Base-by-base conservation (phyloP, 371 early-diverging fungal species). In the Mortierella sp. region DNA sequence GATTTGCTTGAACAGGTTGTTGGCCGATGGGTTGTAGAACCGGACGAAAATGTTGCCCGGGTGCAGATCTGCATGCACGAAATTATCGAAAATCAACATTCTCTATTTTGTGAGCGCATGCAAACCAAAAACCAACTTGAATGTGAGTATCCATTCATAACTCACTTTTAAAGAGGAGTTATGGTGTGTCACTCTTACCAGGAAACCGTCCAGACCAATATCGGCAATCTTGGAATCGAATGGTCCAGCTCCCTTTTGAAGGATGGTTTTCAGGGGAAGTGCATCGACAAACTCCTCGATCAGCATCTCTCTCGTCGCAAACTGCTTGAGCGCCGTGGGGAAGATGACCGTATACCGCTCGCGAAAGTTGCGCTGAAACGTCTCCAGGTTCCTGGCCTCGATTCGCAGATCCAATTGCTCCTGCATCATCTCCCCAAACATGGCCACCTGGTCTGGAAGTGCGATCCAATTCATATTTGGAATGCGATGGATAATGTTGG, bases 41-140 rank as follows among this genome's bases (percentile, higher is more conserved):
- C 93, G 91, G 10, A 98, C 93, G 88, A 97, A 88, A 48, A 98
- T 97, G 81, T 98, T 98, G 29, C 99, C 97, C 1, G 97, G 97
- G 73, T 97, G 98, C 66, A 97, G 85, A 85, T 99, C 97, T 5
- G 96, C 96, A 79, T 98, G 98, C 13, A 96, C 94, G 88, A 96
- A 96, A 81, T 98, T 97, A 85, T 96, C 95, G 64, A 94, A 88
- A 34, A 97, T 93, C 7, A 97, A 89, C 97, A 98, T 98, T 47
- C 94, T 90, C 92, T 92, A 83, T 39, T 47, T 8, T 26, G 73
- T 58, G 44, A 16, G 41, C 53, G 66, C 71, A 24, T 37, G 13
- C 9, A 58, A 26, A 66, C 66, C 66, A 53, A 39, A 58, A 8
- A 70, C n/a, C n/a, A n/a, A 19, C 40, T 50, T 24, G 29, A 45